phyloP scores from a whole-genome alignment of 2,329 filamentous ascomycete genomes.

The Pseudogymnoascus sp. region DNA sequence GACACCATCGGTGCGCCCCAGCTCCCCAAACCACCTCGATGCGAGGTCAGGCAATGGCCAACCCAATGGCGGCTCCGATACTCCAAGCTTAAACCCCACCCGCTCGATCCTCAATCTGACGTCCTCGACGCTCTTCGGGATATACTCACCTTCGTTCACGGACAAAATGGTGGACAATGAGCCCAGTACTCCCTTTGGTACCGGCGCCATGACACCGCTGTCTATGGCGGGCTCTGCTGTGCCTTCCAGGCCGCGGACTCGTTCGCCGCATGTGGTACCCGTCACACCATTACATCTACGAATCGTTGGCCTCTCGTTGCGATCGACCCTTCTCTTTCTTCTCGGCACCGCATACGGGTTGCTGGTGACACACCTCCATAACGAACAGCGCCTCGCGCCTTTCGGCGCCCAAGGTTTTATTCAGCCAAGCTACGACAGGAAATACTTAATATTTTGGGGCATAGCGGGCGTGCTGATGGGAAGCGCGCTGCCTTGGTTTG shows the following conservation, averaged over 20 bases:
- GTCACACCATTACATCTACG: not conserved
- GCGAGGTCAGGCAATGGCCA: conserved; percentile 41
- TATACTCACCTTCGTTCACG: conserved; percentile 63
- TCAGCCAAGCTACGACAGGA: conserved; percentile 43
- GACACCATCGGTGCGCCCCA: conserved; percentile 38
- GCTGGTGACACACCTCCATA: conserved; percentile 71
- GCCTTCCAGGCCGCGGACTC: conserved; percentile 8
- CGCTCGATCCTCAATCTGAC: conserved; percentile 80
- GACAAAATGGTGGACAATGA: conserved; percentile 44
- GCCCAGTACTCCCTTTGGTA: conserved; percentile 65
- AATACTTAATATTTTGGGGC: conserved; percentile 76
- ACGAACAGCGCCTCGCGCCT: conserved; percentile 53
- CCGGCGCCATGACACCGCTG: conserved; percentile 61
- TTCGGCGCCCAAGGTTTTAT: conserved; percentile 43
- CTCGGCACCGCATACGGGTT: conserved; percentile 78
- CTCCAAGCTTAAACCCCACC: conserved; percentile 51
- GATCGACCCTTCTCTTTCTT: conserved; percentile 59
- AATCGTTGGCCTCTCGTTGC: conserved; percentile 40
- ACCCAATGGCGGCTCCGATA: conserved; percentile 21
- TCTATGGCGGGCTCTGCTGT: conserved; percentile 34
- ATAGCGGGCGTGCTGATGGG: conserved; percentile 68
- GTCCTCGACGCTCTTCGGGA: conserved; percentile 80
- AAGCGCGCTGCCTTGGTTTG: conserved; percentile 73
- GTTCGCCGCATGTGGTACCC: not conserved
- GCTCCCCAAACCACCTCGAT: conserved; percentile 54